phyloP scores from a whole-genome alignment of 345 rosid species.

The Brassica nigra region DNA sequence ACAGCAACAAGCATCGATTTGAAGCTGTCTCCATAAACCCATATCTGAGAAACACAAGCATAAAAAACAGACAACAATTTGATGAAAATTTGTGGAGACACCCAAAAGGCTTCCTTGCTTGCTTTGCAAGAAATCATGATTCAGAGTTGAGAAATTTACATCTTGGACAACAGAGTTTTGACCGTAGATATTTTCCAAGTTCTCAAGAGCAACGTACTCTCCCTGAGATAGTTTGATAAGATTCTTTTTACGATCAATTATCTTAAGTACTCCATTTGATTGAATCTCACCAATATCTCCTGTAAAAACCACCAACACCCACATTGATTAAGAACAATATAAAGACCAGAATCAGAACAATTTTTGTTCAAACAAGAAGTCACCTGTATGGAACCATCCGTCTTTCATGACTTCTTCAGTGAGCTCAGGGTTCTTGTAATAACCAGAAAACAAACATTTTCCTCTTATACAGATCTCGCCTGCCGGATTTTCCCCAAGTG shows the following conservation, averaged over 20 bases:
- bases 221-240: neutral
- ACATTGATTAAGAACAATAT: neutral
- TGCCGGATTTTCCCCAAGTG: slow-evolving; percentile 64
- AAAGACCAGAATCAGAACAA: slow-evolving; percentile 3
- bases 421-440: slow-evolving; percentile 82
- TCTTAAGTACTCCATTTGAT: slow-evolving; percentile 47
- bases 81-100: neutral
- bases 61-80: neutral
- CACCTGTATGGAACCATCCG: slow-evolving; percentile 99
- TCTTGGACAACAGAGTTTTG: slow-evolving; percentile 66
- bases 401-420: slow-evolving; percentile 70
- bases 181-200: slow-evolving; percentile 34
- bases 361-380: neutral
- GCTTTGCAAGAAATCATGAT: neutral
- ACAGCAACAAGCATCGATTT: slow-evolving; percentile 87
- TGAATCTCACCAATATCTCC: slow-evolving; percentile 64
- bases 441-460: slow-evolving; percentile 67
- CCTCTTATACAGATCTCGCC: slow-evolving; percentile 95
- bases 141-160: slow-evolving; percentile 43
- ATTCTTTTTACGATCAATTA: slow-evolving; percentile 85
- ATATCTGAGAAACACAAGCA: slow-evolving; percentile 49
- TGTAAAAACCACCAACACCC: slow-evolving; percentile 26
- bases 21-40: slow-evolving; percentile 91
- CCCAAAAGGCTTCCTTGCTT: slow-evolving; percentile 13
- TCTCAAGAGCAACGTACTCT: neutral